Base-by-base conservation (phyloP, 2,329 filamentous ascomycete genomes). In the Dactylonectria estremocensis region DNA sequence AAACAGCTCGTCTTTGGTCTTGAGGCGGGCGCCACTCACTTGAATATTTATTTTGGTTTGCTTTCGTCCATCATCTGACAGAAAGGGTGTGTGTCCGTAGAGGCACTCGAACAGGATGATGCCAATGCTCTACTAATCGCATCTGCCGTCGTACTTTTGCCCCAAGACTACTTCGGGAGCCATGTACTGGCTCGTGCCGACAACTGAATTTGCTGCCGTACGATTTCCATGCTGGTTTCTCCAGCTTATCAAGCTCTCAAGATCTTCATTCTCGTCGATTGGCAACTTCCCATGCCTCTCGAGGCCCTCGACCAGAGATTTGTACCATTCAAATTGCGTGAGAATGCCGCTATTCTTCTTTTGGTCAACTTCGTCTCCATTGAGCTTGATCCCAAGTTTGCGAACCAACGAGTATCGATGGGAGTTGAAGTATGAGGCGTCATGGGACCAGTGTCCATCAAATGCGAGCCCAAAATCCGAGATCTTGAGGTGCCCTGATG, bases 141-240 rank as follows among this genome's bases (percentile, higher is more conserved):
- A 98, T 77, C 95, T 88, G 33, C 93, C 95, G 81, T 98, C 96
- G 79, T 98, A 98, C 43, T 87, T 83, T 55, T 94, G 88, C 31
- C 95, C 94, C 71, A 88, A 86, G 65, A 98, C 91, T 18, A 98
- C 93, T 83, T 98, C 96, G 2, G 95, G 95, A 1, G 96, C 95
- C 96, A 98, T 98, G 83, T 98, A 98, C 78, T 98, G 95, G 78
- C 95, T 97, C 2, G 96, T 98, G 2, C 95, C 95, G 11, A 98
- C 95, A 1, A 97, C 91, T 52, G 95, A 97, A 72, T 91, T 89
- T 1, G 95, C 95, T 37, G 94, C 87, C 37, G 89, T 88, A 45
- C 94, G 90, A 72, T 91, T 92, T 28, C 92, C 88, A 69, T 86
- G 88, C 16, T 86, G 85, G 76, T 94, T 91, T 50, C 93, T 88